Evolutionary conservation across 441 rosid species (phyloP).

Genomic region (Hura crepitans): DNA sequence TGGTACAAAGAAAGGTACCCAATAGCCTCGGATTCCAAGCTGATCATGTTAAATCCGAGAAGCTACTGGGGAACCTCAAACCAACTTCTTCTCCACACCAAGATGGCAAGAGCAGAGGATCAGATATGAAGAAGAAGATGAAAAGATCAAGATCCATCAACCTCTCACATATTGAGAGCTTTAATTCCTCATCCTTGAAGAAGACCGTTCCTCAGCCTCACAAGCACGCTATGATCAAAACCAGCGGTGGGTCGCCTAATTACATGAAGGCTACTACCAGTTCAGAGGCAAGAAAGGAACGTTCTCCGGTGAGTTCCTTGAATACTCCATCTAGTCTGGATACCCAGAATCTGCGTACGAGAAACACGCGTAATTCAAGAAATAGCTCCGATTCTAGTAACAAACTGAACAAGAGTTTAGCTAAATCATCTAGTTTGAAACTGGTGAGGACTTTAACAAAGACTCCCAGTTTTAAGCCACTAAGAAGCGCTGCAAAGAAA

Average conservation of each 20-base stretch:
- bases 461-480: constrained; percentile 60
- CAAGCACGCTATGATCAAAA: constrained; percentile 36
- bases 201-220: constrained; percentile 35
- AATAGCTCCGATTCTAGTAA: constrained; percentile 35
- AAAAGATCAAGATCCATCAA: constrained; percentile 59
- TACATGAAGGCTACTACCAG: constrained; percentile 87
- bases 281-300: constrained; percentile 74
- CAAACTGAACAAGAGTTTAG: constrained; percentile 29
- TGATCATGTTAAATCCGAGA: constrained; percentile 43
- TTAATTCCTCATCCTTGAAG: constrained; percentile 31
- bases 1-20: constrained; percentile 72
- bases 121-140: constrained; percentile 68
- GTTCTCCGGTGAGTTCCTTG: constrained; percentile 38
- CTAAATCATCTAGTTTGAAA: constrained; percentile 49
- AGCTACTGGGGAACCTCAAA: constrained; percentile 40
- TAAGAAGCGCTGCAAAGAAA: constrained; percentile 34
- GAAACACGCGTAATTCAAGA: constrained; percentile 28
- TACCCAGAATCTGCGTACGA: constrained; percentile 28
- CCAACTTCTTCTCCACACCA: constrained; percentile 37
- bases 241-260: constrained; percentile 49
- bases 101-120: constrained; percentile 58
- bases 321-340: constrained; percentile 27
- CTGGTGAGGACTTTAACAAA: constrained; percentile 55
- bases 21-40: constrained; percentile 51
- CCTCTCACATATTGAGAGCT: constrained; percentile 40